Percentiles rank a stretch among this genome's conserved stretches.
These are phyloP conservation scores for Hypholoma fasciculare DNA, from an alignment of 768 basidiomycete species.

Conservation along the genomic window DNA sequence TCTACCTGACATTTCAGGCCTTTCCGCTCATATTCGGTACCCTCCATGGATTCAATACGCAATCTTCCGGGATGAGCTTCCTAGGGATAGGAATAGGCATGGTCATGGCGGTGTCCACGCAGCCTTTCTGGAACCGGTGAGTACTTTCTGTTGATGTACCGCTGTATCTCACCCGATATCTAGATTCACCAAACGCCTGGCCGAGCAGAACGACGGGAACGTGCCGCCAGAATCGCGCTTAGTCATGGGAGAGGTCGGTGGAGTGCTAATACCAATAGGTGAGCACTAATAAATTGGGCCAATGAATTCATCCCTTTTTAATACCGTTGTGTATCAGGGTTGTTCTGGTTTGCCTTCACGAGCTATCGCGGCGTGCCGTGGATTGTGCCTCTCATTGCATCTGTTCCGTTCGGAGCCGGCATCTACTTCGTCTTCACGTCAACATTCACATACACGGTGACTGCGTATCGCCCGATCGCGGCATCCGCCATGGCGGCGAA, in stretches of 20 bases:
- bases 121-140: constrained; percentile 60
- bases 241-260: constrained; percentile 69
- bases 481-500: constrained; percentile 72
- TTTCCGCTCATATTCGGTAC: constrained; percentile 54
- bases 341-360: constrained; percentile 66
- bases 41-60: constrained; percentile 48
- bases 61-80: constrained; percentile 56
- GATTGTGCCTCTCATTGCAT: constrained; percentile 67
- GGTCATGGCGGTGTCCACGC: constrained; percentile 45
- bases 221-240: constrained; percentile 70
- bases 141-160: constrained; percentile 7
- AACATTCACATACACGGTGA: constrained; percentile 72
- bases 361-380: constrained; percentile 52
- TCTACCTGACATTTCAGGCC: constrained; percentile 51
- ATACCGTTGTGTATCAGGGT: constrained; percentile 27
- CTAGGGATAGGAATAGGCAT: constrained; percentile 63
- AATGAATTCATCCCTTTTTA: constrained; percentile 28
- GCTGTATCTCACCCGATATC: not conserved
- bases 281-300: constrained; percentile 43
- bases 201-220: constrained; percentile 37
- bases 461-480: constrained; percentile 64
- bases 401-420: constrained; percentile 63
- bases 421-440: constrained; percentile 70
- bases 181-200: constrained; percentile 39
- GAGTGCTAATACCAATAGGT: constrained; percentile 62